Evolutionary conservation across 75 land plant genomes (phyloP).

Genomic region (Sequoia sempervirens): DNA sequence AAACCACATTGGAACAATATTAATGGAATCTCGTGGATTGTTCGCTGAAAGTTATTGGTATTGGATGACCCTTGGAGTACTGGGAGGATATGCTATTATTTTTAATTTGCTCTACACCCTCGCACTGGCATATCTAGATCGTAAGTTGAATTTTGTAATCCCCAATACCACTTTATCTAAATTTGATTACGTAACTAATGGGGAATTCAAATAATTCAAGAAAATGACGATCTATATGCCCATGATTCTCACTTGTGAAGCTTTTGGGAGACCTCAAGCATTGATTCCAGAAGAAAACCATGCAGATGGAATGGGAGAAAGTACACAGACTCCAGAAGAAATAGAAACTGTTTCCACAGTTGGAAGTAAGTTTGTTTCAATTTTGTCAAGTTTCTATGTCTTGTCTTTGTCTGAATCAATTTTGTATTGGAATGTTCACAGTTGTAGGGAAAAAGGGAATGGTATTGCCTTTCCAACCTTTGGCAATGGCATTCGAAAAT

Average conservation of each 20-base stretch:
- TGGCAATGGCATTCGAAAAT: conserved; percentile 55
- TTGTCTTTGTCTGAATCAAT: neutral
- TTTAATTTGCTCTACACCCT: conserved; percentile 33
- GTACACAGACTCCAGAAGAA: neutral
- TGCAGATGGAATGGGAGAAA: conserved; percentile 14
- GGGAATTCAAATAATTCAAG: neutral
- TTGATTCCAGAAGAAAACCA: conserved; percentile 27
- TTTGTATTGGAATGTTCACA: neutral
- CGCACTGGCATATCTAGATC: conserved; percentile 24
- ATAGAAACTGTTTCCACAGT: neutral
- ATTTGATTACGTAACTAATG: neutral
- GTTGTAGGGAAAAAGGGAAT: conserved; percentile 17
- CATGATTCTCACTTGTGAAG: conserved; percentile 9
- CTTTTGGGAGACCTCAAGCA: conserved; percentile 35
- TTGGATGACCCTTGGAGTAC: conserved; percentile 32
- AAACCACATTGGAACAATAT: conserved; percentile 23
- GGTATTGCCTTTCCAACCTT: conserved; percentile 32
- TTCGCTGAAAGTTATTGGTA: conserved; percentile 23
- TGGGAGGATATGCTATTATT: conserved; percentile 25
- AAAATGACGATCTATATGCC: neutral
- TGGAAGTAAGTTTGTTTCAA: neutral
- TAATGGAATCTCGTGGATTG: conserved; percentile 15
- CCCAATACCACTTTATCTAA: neutral
- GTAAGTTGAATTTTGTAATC: conserved; percentile 10
- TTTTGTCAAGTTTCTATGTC: neutral